A percentile compares a stretch with the other conserved stretches of the same genome.
Evolutionary conservation across 2,329 filamentous ascomycete genomes (phyloP).

Genomic region (Alternaria sp.): DNA sequence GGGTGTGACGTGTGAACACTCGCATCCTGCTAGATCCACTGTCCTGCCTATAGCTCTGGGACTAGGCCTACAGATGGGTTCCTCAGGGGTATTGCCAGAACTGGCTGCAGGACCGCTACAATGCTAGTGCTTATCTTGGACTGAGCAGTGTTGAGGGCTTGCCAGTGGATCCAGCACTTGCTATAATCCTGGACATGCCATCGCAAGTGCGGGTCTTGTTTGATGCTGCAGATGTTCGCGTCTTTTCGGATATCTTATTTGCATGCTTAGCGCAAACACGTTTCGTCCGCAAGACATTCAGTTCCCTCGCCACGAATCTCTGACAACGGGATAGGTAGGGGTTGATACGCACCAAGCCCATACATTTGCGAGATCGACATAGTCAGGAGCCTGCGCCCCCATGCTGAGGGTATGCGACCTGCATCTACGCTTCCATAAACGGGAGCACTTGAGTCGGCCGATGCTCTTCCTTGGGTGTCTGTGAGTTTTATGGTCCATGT

Average conservation of each 20-base stretch:
- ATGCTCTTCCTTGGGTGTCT: background rate
- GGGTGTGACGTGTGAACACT: background rate
- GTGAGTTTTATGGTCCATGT: background rate
- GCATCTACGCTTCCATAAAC: background rate
- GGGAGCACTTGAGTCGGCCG: background rate
- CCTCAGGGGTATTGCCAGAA: background rate
- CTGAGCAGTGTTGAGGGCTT: background rate
- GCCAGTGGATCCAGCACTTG: background rate
- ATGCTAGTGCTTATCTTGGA: background rate
- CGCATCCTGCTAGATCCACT: background rate
- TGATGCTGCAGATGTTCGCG: background rate
- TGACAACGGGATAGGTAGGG: background rate
- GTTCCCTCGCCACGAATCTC: background rate
- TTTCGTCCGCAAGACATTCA: background rate
- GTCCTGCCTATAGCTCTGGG: background rate
- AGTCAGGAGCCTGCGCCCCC: background rate
- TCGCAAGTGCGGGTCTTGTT: background rate
- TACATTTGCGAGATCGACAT: background rate
- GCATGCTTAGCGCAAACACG: background rate
- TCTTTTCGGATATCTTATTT: background rate
- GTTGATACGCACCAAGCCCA: background rate
- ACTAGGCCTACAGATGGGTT: background rate
- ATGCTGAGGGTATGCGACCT: background rate
- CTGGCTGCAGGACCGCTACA: background rate
- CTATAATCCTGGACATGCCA: background rate